These are phyloP conservation scores for Fusarium agapanthi DNA, from an alignment of 2,329 filamentous ascomycete genomes.

Conservation along the genomic window DNA sequence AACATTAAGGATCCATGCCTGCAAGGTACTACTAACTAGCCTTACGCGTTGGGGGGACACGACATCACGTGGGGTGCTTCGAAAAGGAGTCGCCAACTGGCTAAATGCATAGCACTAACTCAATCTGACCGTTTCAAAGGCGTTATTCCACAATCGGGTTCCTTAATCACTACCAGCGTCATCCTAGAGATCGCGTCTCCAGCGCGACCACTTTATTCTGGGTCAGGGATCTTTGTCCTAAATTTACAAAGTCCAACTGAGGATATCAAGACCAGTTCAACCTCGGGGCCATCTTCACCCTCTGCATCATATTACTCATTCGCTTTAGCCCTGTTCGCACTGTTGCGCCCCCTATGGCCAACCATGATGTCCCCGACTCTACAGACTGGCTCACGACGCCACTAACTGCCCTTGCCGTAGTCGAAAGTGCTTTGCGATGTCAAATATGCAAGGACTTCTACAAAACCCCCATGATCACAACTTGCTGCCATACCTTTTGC, in stretches of 20 bases:
- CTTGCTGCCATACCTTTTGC: conserved; percentile 96
- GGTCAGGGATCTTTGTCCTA: not conserved
- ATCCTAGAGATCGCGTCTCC: conserved; percentile 34
- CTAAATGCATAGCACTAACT: not conserved
- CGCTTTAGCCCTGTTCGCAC: not conserved
- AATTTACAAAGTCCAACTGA: not conserved
- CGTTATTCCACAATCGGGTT: conserved; percentile 5
- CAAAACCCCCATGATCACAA: conserved; percentile 91
- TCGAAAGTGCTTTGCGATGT: conserved; percentile 90
- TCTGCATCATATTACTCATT: not conserved
- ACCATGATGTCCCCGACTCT: conserved; percentile 70
- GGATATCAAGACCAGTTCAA: not conserved
- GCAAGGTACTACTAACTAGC: too few relatives aligned
- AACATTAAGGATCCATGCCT: not conserved
- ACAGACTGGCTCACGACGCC: conserved; percentile 84
- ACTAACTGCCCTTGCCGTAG: conserved; percentile 69
- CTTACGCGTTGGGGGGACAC: conserved; percentile 41
- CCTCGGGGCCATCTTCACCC: not conserved
- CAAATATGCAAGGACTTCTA: conserved; percentile 99
- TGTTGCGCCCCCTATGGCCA: conserved; percentile 40
- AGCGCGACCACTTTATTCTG: conserved; percentile 33
- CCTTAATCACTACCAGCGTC: conserved; percentile 5
- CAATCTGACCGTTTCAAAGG: not conserved
- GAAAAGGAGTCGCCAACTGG: not conserved
- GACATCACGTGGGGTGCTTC: conserved; percentile 46